These are phyloP conservation scores for Heliosperma pusillum DNA, from an alignment of 148 eudicot genomes.

Conservation along the genomic window DNA sequence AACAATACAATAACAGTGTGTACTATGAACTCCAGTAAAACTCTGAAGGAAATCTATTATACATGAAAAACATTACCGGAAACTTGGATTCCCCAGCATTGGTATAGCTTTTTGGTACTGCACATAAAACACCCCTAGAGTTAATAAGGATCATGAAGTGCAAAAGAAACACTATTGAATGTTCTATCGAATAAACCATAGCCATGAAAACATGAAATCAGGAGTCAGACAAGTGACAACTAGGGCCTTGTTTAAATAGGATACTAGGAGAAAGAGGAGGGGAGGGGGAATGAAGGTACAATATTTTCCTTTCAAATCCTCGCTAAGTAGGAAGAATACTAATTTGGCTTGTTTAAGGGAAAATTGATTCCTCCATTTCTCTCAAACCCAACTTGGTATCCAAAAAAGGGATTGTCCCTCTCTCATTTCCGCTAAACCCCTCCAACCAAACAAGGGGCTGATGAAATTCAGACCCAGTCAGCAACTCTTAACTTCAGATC, in stretches of 20 bases:
- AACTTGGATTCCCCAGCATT: conserved; percentile 77
- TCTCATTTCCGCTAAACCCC: background rate
- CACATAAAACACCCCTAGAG: conserved; percentile 20
- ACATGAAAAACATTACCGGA: conserved; percentile 45
- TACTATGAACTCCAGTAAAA: background rate
- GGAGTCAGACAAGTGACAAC: background rate
- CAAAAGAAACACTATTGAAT: background rate
- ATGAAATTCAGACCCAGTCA: background rate
- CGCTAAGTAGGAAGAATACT: too few relatives aligned
- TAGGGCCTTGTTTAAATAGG: too few relatives aligned
- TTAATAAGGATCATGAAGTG: conserved; percentile 6
- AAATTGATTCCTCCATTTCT: background rate
- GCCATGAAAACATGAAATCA: background rate
- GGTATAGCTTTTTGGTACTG: conserved; percentile 65
- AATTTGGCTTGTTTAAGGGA: too few relatives aligned
- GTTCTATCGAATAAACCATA: background rate
- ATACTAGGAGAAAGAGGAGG: too few relatives aligned
- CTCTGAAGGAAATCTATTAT: background rate
- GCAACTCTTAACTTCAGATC: background rate
- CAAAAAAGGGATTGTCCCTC: background rate
- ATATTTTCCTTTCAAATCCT: too few relatives aligned
- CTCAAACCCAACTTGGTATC: background rate
- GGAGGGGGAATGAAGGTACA: too few relatives aligned
- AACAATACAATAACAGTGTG: background rate
- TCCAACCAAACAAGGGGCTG: background rate